Evolutionary conservation across 108 stramenopile species (phyloP), one percentile per base, ranked within the genome.

Genomic region (Licmophora abbreviata): DNA sequence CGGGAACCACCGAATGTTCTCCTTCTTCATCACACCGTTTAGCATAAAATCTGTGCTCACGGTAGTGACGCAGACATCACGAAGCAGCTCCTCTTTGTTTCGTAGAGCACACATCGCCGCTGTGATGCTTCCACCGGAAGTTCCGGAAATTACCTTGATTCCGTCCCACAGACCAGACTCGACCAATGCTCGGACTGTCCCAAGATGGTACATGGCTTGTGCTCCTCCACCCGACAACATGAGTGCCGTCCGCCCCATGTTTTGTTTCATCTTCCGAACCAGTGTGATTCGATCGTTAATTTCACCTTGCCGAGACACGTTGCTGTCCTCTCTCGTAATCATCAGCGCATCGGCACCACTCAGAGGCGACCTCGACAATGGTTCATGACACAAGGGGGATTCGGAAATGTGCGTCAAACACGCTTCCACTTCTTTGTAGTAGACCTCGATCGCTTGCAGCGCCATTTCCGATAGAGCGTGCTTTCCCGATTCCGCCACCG

Each of bases 131-230:
- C 93, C 93, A 37, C 93, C 93, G 0, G 89, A 92, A 11, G 93
- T 92, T 28, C 93, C 93, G 5, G 81, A 83, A 33, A 95, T 77
- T 29, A 92, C 89, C 44, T 82, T 69, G 35, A 95, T 85, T 12
- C 85, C 67, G 26, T 88, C 64, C 54, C 92, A 95, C 5, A 87
- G 42, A 31, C 73, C 69, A 0, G 73, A 64, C 32, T 92, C 83
- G 20, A 92, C 73, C 21, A 95, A 55, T 27, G 88, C 89, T 44
- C 85, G 80, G 27, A 95, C 74, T 15, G 87, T 81, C 20, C 94
- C 94, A 4, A 89, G 49, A 58, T 95, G 94, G 56, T 95, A 95
- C 94, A 95, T 95, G 24, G 91, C 85, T 44, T 89, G 87, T 2
- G 90, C 86, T 30, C 94, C 94, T 15, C 94, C 94, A 36, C 94